Evolutionary conservation across 257 asterid species (phyloP).

Genomic region (Pogostemon cablin): DNA sequence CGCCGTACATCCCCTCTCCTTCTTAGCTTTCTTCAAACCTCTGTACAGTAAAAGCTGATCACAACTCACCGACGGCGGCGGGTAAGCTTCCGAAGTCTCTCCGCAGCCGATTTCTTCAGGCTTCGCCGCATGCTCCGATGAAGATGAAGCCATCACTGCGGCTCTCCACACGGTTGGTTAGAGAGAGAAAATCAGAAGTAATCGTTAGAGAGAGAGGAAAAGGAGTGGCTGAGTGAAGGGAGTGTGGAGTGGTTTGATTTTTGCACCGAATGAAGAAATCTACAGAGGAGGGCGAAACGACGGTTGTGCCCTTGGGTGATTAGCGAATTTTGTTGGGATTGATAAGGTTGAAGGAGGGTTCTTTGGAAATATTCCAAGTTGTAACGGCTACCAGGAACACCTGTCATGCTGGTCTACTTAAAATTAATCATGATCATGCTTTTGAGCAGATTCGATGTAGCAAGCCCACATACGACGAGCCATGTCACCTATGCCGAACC

Average conservation of each 20-base stretch:
- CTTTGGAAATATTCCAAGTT: conserved; percentile 13
- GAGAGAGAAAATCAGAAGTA: conserved; percentile 34
- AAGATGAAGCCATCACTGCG: conserved; percentile 68
- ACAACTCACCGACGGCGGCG: conserved; percentile 35
- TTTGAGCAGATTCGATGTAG: background rate
- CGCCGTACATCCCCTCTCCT: conserved; percentile 92
- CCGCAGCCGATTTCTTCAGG: conserved; percentile 66
- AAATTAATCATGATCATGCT: conserved; percentile 25
- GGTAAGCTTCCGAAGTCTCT: conserved; percentile 57
- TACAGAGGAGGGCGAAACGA: conserved; percentile 45
- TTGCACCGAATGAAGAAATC: conserved; percentile 40
- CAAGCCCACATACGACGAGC: conserved; percentile 19
- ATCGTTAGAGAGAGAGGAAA: conserved; percentile 26
- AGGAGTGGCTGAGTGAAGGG: conserved; percentile 14
- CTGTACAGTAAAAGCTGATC: conserved; percentile 73
- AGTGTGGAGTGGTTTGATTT: conserved; percentile 17
- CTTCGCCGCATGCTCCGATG: conserved; percentile 63
- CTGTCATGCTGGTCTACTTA: conserved; percentile 38
- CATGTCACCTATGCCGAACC: background rate
- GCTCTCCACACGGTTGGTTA: conserved; percentile 15
- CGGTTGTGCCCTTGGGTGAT: conserved; percentile 32
- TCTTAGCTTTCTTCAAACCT: conserved; percentile 91
- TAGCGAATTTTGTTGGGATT: conserved; percentile 24
- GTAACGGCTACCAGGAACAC: conserved; percentile 62
- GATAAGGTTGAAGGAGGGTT: conserved; percentile 29